Conservation (phyloP, 345 rosid species). For the Pistacia atlantica region DNA sequence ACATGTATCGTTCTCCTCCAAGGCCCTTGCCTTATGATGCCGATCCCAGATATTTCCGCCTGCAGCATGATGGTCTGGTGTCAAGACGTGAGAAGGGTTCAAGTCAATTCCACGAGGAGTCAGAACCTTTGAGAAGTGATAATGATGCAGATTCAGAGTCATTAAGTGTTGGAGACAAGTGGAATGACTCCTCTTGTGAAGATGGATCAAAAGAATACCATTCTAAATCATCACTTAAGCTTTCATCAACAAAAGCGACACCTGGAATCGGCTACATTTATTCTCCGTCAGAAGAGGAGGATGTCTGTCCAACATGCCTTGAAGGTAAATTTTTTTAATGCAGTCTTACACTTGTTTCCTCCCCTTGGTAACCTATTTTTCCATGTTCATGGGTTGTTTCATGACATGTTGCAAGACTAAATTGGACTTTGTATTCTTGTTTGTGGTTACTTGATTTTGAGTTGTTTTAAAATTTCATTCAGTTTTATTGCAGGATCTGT, state of each 20-base stretch:
- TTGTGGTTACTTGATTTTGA: background rate
- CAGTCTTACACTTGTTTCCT: conserved; percentile 1
- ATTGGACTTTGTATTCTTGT: conserved; percentile 1
- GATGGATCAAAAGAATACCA: conserved; percentile 66
- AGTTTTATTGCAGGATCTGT: background rate
- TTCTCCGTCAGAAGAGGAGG: conserved; percentile 79
- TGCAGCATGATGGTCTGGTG: conserved; percentile 61
- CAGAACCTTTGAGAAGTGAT: conserved; percentile 76
- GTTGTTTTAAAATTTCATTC: background rate
- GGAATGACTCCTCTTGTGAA: conserved; percentile 60
- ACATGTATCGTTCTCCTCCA: conserved; percentile 86
- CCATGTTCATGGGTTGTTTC: background rate
- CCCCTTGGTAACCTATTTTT: background rate
- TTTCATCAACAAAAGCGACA: conserved; percentile 47
- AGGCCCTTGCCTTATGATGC: conserved; percentile 93
- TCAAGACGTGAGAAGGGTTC: conserved; percentile 88
- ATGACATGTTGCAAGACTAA: conserved; percentile 1
- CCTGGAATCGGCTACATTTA: conserved; percentile 49
- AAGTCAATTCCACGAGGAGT: conserved; percentile 80
- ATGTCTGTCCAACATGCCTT: conserved; percentile 96
- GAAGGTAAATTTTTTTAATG: conserved; percentile 60
- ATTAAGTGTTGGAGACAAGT: conserved; percentile 57
- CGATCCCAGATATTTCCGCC: conserved; percentile 60
- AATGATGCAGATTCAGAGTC: conserved; percentile 58
- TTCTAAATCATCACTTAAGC: conserved; percentile 51